Percentiles rank a stretch among this genome's conserved stretches.
phyloP scores from a whole-genome alignment of 176 grass and related monocot genomes.

The Sorghum bicolor region DNA sequence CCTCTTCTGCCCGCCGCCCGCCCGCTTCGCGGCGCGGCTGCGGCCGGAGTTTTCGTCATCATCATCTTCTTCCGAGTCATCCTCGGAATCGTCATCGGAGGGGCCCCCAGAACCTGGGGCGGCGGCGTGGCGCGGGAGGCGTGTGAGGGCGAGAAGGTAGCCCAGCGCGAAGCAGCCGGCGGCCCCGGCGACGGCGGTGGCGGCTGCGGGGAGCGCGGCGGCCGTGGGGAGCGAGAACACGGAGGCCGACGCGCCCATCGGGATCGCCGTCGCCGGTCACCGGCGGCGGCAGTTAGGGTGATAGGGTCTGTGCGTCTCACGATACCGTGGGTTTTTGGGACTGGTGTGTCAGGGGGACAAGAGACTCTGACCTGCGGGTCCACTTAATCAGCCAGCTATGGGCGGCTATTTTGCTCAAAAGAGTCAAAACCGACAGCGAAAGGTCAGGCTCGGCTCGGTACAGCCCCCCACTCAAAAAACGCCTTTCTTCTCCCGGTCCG shows the following conservation, averaged over 20 bases:
- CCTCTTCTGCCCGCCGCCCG: conserved; percentile 18
- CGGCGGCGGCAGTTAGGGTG: conserved; percentile 20
- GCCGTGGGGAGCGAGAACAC: conserved; percentile 29
- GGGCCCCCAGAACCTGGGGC: not conserved
- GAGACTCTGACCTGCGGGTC: conserved; percentile 3
- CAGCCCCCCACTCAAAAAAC: not conserved
- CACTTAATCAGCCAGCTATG: not conserved
- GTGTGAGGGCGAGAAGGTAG: conserved; percentile 57
- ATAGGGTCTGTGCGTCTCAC: not conserved
- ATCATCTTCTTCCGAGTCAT: conserved; percentile 56
- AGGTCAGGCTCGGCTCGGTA: too few relatives aligned
- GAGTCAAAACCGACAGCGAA: not conserved
- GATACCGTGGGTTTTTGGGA: not conserved
- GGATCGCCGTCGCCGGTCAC: conserved; percentile 40
- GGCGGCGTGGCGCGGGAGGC: conserved; percentile 17
- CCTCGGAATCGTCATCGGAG: conserved; percentile 42
- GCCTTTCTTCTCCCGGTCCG: not conserved
- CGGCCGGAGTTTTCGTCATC: conserved; percentile 52
- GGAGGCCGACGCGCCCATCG: conserved; percentile 40
- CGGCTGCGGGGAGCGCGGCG: conserved; percentile 32
- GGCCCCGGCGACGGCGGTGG: conserved; percentile 48
- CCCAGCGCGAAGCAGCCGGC: conserved; percentile 87
- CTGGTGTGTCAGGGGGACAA: not conserved
- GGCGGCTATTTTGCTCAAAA: not conserved
- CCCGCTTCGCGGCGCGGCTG: conserved; percentile 10